Evolutionary conservation across 2,329 filamentous ascomycete genomes (phyloP).

Genomic region (Pyrenophora tritici-repentis): DNA sequence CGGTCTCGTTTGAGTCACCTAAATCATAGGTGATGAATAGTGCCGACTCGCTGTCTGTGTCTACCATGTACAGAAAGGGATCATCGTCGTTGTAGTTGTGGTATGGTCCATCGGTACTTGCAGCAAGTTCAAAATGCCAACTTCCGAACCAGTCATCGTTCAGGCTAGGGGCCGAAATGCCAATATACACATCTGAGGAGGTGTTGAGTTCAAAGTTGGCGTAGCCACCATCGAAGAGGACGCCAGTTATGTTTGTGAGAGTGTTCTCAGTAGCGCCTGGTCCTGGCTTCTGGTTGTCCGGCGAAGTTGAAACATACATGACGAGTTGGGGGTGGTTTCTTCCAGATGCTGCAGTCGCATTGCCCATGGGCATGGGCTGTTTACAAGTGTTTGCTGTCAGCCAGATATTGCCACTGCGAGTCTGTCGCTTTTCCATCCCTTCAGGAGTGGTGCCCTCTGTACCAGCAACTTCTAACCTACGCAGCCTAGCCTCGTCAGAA

Average conservation of each 20-base stretch:
- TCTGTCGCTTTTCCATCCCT: constrained; percentile 31
- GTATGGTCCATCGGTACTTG: constrained; percentile 78
- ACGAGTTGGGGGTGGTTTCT: constrained; percentile 66
- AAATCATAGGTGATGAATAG: constrained; percentile 79
- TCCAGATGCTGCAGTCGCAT: constrained; percentile 48
- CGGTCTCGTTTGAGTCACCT: constrained; percentile 56
- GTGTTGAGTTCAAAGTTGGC: constrained; percentile 67
- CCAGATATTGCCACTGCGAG: constrained; percentile 61
- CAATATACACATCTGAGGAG: constrained; percentile 73
- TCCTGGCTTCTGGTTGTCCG: constrained; percentile 68
- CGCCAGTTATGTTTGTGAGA: constrained; percentile 43
- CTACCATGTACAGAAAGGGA: constrained; percentile 74
- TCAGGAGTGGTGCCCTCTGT: background rate
- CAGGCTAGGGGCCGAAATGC: constrained; percentile 71
- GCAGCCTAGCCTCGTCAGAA: constrained; percentile 1
- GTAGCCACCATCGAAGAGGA: constrained; percentile 70
- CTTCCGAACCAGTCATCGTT: constrained; percentile 62
- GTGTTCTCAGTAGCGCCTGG: constrained; percentile 59
- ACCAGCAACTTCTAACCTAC: background rate
- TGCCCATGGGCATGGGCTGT: constrained; percentile 67
- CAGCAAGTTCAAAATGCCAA: constrained; percentile 83
- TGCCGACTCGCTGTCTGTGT: constrained; percentile 79
- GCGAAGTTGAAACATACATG: constrained; percentile 74
- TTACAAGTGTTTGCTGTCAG: constrained; percentile 85
- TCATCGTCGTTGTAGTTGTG: constrained; percentile 65